Evolutionary conservation across 169 alveolate genomes (phyloP).

Genomic region (Perkinsus olseni): DNA sequence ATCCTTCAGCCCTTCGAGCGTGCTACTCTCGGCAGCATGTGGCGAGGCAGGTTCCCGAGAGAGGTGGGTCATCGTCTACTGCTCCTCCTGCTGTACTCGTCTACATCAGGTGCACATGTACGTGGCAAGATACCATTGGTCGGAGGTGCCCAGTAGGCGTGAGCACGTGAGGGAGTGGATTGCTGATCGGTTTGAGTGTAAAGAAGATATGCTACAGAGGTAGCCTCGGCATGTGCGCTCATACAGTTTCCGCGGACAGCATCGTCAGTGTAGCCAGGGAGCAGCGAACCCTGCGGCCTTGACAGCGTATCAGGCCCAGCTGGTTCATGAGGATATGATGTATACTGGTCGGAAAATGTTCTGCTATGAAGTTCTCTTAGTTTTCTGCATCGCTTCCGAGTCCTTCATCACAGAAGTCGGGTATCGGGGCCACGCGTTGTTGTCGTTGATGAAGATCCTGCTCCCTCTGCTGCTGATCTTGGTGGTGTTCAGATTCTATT

Average conservation of each 20-base stretch:
- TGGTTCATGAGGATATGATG: too few relatives aligned
- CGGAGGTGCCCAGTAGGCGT: not conserved
- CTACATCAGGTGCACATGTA: not conserved
- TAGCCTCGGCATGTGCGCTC: not conserved
- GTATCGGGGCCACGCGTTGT: too few relatives aligned
- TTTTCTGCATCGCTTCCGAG: too few relatives aligned
- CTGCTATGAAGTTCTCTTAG: too few relatives aligned
- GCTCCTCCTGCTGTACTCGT: not conserved
- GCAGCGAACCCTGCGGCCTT: too few relatives aligned
- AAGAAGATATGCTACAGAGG: not conserved
- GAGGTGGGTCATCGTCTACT: not conserved
- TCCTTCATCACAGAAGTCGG: too few relatives aligned
- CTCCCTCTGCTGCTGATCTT: too few relatives aligned
- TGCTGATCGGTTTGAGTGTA: not conserved
- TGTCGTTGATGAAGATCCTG: too few relatives aligned
- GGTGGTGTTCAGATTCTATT: not conserved
- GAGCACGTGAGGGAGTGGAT: not conserved
- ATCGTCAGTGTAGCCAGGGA: too few relatives aligned
- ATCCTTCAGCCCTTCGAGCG: not conserved
- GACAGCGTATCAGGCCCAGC: too few relatives aligned
- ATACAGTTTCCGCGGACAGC: not conserved
- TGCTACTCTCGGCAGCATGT: not conserved
- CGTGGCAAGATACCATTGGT: not conserved
- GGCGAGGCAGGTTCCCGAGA: not conserved
- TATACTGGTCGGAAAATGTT: too few relatives aligned